phyloP scores from a whole-genome alignment of 805 yeast genomes.

The Candida nanaspora region DNA sequence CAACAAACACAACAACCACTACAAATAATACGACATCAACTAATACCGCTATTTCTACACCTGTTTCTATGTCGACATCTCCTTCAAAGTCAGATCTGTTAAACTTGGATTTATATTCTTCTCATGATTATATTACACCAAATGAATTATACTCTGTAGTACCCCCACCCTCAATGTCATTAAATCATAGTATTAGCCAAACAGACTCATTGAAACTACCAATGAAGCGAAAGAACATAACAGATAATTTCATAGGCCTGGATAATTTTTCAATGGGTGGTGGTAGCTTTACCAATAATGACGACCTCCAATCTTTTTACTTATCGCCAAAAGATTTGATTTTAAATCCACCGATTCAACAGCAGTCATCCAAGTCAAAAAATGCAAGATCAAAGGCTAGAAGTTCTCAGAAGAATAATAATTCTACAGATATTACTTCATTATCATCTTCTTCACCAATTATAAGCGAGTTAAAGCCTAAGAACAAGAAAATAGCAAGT shows the following conservation, averaged over 20 bases:
- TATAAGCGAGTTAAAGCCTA: no score
- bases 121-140: neutral
- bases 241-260: neutral
- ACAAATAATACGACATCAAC: neutral
- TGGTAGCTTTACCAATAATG: neutral
- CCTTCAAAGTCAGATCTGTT: neutral
- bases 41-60: neutral
- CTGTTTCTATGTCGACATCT: neutral
- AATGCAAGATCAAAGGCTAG: neutral
- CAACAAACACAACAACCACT: neutral
- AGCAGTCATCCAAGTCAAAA: neutral
- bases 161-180: no score
- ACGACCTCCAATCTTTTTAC: conserved; percentile 2
- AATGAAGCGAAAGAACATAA: neutral
- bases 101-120: neutral
- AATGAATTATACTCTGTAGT: neutral
- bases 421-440: neutral
- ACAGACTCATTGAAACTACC: no score
- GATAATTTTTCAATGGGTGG: no score
- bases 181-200: no score
- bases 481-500: neutral
- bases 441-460: neutral
- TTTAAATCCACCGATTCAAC: conserved; percentile 10
- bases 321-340: conserved; percentile 20
- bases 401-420: neutral